phyloP scores from a whole-genome alignment of 345 rosid species.

The Hypericum androsaemum region DNA sequence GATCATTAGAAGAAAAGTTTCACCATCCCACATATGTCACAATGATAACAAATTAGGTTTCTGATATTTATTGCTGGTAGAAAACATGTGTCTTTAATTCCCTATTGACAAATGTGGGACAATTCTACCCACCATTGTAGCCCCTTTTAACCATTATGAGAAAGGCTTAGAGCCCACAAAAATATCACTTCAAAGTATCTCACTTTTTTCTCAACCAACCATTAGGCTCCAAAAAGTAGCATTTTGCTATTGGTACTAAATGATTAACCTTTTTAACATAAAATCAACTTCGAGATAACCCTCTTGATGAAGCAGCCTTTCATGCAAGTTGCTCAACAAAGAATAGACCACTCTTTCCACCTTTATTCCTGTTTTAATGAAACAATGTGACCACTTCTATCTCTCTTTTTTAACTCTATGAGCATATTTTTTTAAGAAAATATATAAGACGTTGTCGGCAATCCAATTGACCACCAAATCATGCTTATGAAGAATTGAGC shows the following conservation, averaged over 20 bases:
- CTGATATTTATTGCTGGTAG: neutral
- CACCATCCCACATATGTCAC: neutral
- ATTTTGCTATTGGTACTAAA: no score
- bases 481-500: no score
- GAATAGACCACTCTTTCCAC: conserved; percentile 9
- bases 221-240: neutral
- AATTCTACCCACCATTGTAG: conserved; percentile 8
- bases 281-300: conserved; percentile 12
- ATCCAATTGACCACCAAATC: no score
- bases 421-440: no score
- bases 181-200: conserved; percentile 4
- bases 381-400: conserved; percentile 3
- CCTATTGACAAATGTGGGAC: conserved; percentile 8
- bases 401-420: neutral
- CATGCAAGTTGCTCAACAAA: conserved; percentile 21
- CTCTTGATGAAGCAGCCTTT: conserved; percentile 10
- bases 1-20: neutral
- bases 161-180: conserved; percentile 9
- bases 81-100: neutral
- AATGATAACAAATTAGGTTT: neutral
- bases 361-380: conserved; percentile 19
- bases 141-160: conserved; percentile 8
- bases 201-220: conserved; percentile 8
- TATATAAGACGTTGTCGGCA: no score
- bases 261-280: conserved; percentile 2